A percentile compares a stretch with the other conserved stretches of the same genome.
phyloP scores from a whole-genome alignment of 495 filamentous ascomycete species.

The Hypoxylon lienhwacheense region DNA sequence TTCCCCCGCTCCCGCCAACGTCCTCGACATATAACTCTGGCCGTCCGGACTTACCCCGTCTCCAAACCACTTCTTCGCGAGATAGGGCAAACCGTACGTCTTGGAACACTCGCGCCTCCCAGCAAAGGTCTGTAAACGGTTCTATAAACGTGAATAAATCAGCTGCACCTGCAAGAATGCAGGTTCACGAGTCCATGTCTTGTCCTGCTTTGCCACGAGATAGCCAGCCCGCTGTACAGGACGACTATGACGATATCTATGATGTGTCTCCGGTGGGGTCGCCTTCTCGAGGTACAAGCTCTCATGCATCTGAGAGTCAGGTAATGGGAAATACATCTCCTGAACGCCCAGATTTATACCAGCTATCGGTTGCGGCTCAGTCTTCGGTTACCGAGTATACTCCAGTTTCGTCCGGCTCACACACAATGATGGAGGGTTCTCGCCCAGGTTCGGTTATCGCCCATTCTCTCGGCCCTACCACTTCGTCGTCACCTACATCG shows the following conservation, averaged over 20 bases:
- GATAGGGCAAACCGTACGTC: constrained; percentile 17
- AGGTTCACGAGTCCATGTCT: constrained; percentile 26
- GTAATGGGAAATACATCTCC: constrained; percentile 16
- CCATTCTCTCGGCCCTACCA: constrained; percentile 31
- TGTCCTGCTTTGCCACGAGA: constrained; percentile 29
- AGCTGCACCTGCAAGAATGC: constrained; percentile 14
- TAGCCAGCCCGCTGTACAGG: neutral
- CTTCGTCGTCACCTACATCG: constrained; percentile 35
- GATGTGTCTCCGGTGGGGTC: constrained; percentile 60
- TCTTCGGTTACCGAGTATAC: constrained; percentile 28
- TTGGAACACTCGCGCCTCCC: constrained; percentile 21
- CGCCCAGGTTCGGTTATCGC: constrained; percentile 24
- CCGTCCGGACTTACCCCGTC: constrained; percentile 37
- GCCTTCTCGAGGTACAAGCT: constrained; percentile 31
- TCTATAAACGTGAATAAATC: constrained; percentile 9
- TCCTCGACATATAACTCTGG: constrained; percentile 4
- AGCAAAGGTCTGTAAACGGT: constrained; percentile 6
- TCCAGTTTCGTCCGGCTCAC: constrained; percentile 26
- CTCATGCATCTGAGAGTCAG: constrained; percentile 15
- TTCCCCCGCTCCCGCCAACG: constrained; percentile 6
- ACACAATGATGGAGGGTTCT: constrained; percentile 11
- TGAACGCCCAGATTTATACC: constrained; percentile 35
- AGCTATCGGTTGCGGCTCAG: constrained; percentile 20
- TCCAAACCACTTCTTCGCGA: constrained; percentile 24
- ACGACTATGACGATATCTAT: constrained; percentile 51